Conservation (phyloP, 345 rosid species). For the Rhodamnia argentea region DNA sequence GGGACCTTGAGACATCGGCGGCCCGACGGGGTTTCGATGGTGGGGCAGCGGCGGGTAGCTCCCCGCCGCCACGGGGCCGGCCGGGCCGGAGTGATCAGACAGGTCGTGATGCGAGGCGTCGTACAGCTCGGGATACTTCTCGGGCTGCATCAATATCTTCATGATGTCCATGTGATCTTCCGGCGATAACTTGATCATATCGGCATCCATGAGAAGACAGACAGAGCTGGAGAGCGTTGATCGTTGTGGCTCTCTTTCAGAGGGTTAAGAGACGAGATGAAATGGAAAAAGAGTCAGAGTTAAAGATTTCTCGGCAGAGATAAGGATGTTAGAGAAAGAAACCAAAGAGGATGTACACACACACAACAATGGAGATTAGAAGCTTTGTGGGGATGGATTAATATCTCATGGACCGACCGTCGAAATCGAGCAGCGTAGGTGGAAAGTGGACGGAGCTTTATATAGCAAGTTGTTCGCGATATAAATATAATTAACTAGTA, state of each 20-base stretch:
- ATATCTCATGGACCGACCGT: constrained; percentile 20
- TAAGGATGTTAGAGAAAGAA: background rate
- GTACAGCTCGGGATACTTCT: background rate
- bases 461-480: constrained; percentile 3
- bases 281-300: background rate
- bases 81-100: background rate
- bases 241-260: background rate
- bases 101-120: background rate
- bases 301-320: background rate
- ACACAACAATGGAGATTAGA: background rate
- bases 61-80: background rate
- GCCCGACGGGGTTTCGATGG: background rate
- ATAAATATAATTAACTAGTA: background rate
- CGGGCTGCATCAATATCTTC: constrained; percentile 7
- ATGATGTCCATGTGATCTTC: constrained; percentile 18
- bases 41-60: background rate
- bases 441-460: constrained; percentile 8
- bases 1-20: background rate
- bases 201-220: constrained; percentile 7
- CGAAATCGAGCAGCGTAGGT: background rate
- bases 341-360: background rate
- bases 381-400: background rate
- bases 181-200: constrained; percentile 9
- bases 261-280: background rate
- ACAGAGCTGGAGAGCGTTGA: background rate